Evolutionary conservation across 108 stramenopile genomes (phyloP).

Genomic region (Cyclotella choctawhatcheeana): DNA sequence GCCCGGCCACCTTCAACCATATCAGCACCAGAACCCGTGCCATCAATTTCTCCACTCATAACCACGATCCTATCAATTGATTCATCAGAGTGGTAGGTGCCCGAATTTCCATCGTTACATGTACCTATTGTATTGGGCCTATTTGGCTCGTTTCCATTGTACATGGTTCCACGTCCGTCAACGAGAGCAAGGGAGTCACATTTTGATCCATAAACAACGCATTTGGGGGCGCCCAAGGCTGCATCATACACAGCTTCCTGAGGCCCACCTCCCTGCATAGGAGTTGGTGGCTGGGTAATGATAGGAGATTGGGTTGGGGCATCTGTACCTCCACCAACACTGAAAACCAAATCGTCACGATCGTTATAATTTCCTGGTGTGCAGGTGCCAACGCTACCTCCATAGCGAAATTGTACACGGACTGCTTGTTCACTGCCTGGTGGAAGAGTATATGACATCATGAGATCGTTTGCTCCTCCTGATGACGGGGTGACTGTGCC

Average conservation of each 20-base stretch:
- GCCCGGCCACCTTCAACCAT: conserved; percentile 20
- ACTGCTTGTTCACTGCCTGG: conserved; percentile 7
- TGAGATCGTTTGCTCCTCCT: conserved; percentile 3
- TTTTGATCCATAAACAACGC: conserved; percentile 6
- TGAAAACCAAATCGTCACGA: neutral
- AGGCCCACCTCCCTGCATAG: neutral
- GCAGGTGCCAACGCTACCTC: neutral
- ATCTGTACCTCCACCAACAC: neutral
- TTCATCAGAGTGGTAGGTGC: conserved; percentile 13
- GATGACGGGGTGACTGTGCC: conserved; percentile 1
- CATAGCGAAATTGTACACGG: conserved; percentile 18
- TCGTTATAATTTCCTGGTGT: conserved; percentile 5
- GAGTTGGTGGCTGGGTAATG: conserved; percentile 1
- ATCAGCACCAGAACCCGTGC: conserved; percentile 9
- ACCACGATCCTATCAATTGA: conserved; percentile 23
- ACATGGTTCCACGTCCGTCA: conserved; percentile 7
- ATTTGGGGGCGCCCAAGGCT: neutral
- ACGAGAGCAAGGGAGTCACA: conserved; percentile 11
- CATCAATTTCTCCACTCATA: conserved; percentile 11
- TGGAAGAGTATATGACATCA: conserved; percentile 5
- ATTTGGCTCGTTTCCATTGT: conserved; percentile 6
- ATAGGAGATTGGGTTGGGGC: neutral
- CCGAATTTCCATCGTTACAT: conserved; percentile 21
- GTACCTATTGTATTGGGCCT: conserved; percentile 11
- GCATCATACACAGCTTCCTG: conserved; percentile 8